Evolutionary conservation across 805 yeast species (phyloP).

Genomic region (Phaffomyces thermotolerans): DNA sequence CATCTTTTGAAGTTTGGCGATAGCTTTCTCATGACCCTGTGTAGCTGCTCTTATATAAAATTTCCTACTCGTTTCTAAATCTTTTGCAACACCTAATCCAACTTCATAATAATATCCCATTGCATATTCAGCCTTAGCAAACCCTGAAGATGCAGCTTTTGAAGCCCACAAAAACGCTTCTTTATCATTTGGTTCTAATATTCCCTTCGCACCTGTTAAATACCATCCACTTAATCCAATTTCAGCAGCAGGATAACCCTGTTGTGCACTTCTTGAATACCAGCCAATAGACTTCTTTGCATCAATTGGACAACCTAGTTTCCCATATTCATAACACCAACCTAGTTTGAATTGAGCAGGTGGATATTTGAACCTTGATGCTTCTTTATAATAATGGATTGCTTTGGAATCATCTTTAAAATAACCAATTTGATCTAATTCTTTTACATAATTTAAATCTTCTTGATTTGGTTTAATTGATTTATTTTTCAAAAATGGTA

Average conservation of each 20-base stretch:
- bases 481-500: slow-evolving; percentile 16
- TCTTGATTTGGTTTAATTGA: slow-evolving; percentile 6
- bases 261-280: slow-evolving; percentile 58
- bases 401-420: slow-evolving; percentile 35
- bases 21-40: slow-evolving; percentile 53
- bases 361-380: slow-evolving; percentile 53
- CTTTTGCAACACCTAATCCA: slow-evolving; percentile 49
- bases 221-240: slow-evolving; percentile 74
- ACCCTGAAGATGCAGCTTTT: slow-evolving; percentile 52
- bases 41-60: slow-evolving; percentile 57
- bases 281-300: slow-evolving; percentile 60
- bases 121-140: slow-evolving; percentile 60
- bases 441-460: slow-evolving; percentile 28
- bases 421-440: slow-evolving; percentile 26
- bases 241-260: slow-evolving; percentile 61
- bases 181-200: slow-evolving; percentile 46
- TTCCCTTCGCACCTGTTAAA: slow-evolving; percentile 55
- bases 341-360: slow-evolving; percentile 69
- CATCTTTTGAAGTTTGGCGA: slow-evolving; percentile 17
- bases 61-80: slow-evolving; percentile 36
- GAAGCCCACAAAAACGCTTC: slow-evolving; percentile 66
- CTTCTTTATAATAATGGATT: slow-evolving; percentile 45
- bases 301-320: slow-evolving; percentile 42
- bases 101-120: slow-evolving; percentile 61
- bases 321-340: slow-evolving; percentile 66